Evolutionary conservation across 371 early-diverging fungal genomes (phyloP).

Genomic region (Capillidium heterosporum): DNA sequence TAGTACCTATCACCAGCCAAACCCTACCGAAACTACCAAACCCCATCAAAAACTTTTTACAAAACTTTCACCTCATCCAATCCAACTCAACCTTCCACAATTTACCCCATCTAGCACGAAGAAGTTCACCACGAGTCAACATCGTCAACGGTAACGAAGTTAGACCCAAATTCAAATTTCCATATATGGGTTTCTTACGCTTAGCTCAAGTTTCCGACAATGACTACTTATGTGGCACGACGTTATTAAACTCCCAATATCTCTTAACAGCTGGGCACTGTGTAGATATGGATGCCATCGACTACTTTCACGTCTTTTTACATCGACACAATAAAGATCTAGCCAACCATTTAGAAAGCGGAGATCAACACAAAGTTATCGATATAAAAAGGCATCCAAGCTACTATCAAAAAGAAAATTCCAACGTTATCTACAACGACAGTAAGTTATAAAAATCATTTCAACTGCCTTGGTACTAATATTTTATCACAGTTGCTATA

Average conservation of each 20-base stretch:
- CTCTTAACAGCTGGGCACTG: conserved; percentile 1
- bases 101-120: too few relatives aligned
- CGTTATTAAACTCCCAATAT: background rate
- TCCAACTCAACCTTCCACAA: too few relatives aligned
- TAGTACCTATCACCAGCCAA: too few relatives aligned
- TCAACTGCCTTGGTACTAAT: background rate
- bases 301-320: background rate
- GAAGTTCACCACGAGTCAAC: too few relatives aligned
- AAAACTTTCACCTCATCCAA: too few relatives aligned
- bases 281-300: background rate
- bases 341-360: background rate
- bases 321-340: background rate
- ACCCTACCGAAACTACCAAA: too few relatives aligned
- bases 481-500: background rate
- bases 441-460: background rate
- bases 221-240: background rate
- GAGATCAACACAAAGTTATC: background rate
- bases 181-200: background rate
- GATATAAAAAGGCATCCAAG: background rate
- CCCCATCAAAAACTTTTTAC: too few relatives aligned
- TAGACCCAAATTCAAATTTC: background rate
- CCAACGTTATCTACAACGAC: background rate
- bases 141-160: background rate
- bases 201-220: background rate
- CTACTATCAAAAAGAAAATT: background rate